These are phyloP conservation scores for Candida piceae DNA, from an alignment of 805 yeast genomes.

Conservation along the genomic window DNA sequence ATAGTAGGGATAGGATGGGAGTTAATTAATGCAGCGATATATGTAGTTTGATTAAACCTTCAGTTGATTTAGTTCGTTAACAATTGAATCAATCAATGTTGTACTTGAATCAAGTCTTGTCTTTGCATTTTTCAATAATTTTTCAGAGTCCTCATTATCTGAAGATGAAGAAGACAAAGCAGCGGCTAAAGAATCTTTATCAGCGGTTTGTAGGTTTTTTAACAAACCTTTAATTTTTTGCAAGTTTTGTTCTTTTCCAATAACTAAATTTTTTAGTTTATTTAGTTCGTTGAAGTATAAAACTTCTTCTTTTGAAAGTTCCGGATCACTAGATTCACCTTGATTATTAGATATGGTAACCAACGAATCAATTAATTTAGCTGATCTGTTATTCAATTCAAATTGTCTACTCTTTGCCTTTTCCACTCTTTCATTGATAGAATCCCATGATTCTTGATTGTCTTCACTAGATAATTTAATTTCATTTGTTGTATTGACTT, in stretches of 20 bases:
- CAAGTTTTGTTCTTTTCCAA: constrained; percentile 16
- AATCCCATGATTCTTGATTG: constrained; percentile 12
- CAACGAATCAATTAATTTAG: constrained; percentile 10
- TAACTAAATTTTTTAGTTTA: constrained; percentile 9
- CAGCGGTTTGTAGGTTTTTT: constrained; percentile 15
- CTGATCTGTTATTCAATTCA: constrained; percentile 11
- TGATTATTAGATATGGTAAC: constrained; percentile 7
- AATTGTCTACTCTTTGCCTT: constrained; percentile 28
- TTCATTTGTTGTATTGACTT: constrained; percentile 17
- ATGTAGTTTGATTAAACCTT: constrained; percentile 2
- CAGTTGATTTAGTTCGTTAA: constrained; percentile 5
- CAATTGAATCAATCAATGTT: constrained; percentile 8
- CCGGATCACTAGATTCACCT: constrained; percentile 8
- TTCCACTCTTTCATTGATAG: constrained; percentile 29
- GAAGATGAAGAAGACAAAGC: too few relatives aligned
- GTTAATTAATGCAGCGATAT: too few relatives aligned
- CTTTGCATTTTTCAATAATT: not conserved
- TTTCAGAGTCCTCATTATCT: constrained; percentile 11
- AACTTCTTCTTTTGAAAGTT: constrained; percentile 24
- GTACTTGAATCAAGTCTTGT: constrained; percentile 14
- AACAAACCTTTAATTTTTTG: constrained; percentile 9
- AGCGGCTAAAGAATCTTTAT: too few relatives aligned
- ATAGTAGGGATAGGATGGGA: too few relatives aligned
- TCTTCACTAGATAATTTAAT: constrained; percentile 12
- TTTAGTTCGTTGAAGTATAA: constrained; percentile 22